Evolutionary conservation across 306 rosid genomes (phyloP).

Genomic region (Hippophae tibetana): DNA sequence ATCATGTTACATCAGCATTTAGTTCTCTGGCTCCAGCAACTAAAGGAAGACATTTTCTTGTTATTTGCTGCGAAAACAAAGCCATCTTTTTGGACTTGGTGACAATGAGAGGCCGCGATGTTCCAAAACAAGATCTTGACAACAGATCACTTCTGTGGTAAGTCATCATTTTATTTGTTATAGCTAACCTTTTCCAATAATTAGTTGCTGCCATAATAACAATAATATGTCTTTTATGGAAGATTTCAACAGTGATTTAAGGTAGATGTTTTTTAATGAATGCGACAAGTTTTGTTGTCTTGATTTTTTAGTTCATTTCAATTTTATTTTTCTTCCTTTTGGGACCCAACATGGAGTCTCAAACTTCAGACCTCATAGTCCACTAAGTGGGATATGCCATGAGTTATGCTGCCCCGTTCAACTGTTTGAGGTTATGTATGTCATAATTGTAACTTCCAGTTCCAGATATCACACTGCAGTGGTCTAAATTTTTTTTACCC

Average conservation of each 20-base stretch:
- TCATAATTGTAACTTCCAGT: neutral
- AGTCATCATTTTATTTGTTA: slow-evolving; percentile 13
- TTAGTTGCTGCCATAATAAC: too few species aligned
- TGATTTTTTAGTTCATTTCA: too few species aligned
- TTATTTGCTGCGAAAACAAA: slow-evolving; percentile 89
- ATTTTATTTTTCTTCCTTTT: too few species aligned
- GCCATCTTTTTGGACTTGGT: slow-evolving; percentile 97
- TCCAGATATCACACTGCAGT: neutral
- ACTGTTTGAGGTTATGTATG: neutral
- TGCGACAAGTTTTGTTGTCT: too few species aligned
- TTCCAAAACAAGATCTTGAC: slow-evolving; percentile 93
- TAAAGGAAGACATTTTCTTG: slow-evolving; percentile 96
- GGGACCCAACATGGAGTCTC: too few species aligned
- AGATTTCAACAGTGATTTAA: too few species aligned
- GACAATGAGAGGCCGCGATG: slow-evolving; percentile 98
- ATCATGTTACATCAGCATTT: slow-evolving; percentile 55
- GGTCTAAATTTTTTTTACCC: neutral
- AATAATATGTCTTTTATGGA: too few species aligned
- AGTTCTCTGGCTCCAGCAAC: slow-evolving; percentile 83
- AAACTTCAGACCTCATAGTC: too few species aligned
- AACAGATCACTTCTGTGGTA: slow-evolving; percentile 90
- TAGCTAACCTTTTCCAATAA: neutral
- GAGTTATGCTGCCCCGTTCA: too few species aligned
- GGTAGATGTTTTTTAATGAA: too few species aligned
- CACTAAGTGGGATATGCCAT: too few species aligned